Base-by-base conservation (phyloP, 2,329 filamentous ascomycete species). In the Dothiorella sarmentorum region DNA sequence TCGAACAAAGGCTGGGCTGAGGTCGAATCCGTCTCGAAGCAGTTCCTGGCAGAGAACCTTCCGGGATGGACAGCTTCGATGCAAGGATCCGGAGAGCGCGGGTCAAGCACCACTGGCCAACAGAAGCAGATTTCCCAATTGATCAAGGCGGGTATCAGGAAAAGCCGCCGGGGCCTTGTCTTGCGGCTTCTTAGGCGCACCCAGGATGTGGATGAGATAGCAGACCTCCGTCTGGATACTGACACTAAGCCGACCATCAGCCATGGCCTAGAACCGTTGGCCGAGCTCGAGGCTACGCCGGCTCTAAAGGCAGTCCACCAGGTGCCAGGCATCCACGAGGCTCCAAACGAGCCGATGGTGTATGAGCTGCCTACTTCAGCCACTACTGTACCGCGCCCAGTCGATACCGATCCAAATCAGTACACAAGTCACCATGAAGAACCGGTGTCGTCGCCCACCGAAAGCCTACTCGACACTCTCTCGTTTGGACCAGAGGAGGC, bases 71-170 rank as follows among this genome's bases (percentile, higher is more conserved):
- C 44, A 11, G 15, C 52, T 5, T 38, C 49, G 13, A 38, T 53
- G 49, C 49, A 33, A 7, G 49, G 40, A 9, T n/a, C 49, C n/a
- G 24, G 33, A 20, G 33, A 29, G 15, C 42, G 24, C 17, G 31
- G 45, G 7, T 31, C 4, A 52, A 52, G 15, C 61, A n/a, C 65
- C 2, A 67, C 67, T 1, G 64, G 59, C 2, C 67, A 70, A 43
- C 66, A 65, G 13, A 64, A 65, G 17, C 66, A 63, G 29, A 63
- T 69, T 43, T 60, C 67, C 3, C 65, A 69, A 27, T 27, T 42
- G 17, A 69, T 71, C 58, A 70, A 69, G 35, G 69, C 69, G 1
- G 63, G 64, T 3, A 68, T 71, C 35, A 69, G 69, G 62, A 70
- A 68, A 61, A 70, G 65, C 38, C 67, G 66, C n/a, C 69, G 66